phyloP scores from a whole-genome alignment of 78 protist genomes.

The Thecamonas trahens region DNA sequence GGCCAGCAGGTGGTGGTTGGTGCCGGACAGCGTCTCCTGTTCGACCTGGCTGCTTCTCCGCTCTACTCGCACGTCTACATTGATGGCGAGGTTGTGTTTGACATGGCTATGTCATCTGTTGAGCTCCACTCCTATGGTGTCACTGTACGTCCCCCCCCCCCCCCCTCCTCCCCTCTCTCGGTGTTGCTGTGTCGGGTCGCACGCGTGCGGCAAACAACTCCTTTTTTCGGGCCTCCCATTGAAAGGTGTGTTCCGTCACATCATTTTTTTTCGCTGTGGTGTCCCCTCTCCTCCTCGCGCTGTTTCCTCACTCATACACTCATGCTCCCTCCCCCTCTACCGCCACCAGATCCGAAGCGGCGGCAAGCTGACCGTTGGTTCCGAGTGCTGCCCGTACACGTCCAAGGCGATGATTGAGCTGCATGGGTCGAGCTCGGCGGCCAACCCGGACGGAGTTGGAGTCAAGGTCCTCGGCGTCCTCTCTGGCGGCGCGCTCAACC shows the following conservation, averaged over 20 bases:
- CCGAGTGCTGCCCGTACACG: constrained; percentile 5
- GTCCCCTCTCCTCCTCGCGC: too few species aligned
- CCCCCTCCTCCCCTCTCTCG: too few species aligned
- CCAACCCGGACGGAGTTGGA: constrained; percentile 8
- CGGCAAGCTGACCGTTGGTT: constrained; percentile 27
- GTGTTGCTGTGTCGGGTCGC: too few species aligned
- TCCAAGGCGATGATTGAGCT: constrained; percentile 22
- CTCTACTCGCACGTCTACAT: neutral
- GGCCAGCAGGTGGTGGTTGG: too few species aligned
- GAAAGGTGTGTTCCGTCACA: too few species aligned
- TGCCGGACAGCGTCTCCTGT: too few species aligned
- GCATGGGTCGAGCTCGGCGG: constrained; percentile 10
- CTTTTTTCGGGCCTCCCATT: too few species aligned
- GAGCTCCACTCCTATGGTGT: too few species aligned
- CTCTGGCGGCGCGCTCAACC: constrained; percentile 1
- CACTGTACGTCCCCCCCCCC: too few species aligned
- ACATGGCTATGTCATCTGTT: neutral
- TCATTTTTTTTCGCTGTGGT: too few species aligned
- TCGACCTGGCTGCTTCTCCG: constrained; percentile 6
- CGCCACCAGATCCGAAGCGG: neutral
- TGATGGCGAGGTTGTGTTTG: constrained; percentile 13
- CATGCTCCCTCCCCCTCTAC: neutral
- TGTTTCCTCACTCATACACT: too few species aligned
- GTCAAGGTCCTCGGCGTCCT: constrained; percentile 18
- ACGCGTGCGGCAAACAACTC: too few species aligned